Evolutionary conservation across 495 filamentous ascomycete species (phyloP).

Genomic region (Hyphodiscus hymeniophilus): DNA sequence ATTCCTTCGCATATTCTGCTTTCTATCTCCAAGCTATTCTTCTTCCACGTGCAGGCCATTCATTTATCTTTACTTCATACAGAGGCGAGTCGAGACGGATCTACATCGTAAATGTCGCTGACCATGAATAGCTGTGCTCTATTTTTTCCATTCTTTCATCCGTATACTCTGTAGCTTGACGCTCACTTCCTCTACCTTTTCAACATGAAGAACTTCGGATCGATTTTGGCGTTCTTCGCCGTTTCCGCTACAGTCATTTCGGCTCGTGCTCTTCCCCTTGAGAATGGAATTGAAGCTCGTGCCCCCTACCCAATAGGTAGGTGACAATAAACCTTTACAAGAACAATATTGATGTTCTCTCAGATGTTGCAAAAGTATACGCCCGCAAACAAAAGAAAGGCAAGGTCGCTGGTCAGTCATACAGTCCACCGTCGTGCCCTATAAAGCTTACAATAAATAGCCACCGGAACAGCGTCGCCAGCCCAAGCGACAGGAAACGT

Average conservation of each 20-base stretch:
- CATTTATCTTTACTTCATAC: slow-evolving; percentile 24
- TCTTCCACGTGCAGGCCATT: slow-evolving; percentile 16
- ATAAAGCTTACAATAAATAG: background rate
- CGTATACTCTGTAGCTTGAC: slow-evolving; percentile 20
- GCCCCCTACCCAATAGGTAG: slow-evolving; percentile 11
- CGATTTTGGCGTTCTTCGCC: slow-evolving; percentile 28
- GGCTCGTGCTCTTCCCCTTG: slow-evolving; percentile 22
- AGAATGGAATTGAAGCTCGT: slow-evolving; percentile 9
- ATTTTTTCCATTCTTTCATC: slow-evolving; percentile 25
- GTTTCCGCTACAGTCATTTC: slow-evolving; percentile 26
- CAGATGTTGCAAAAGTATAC: slow-evolving; percentile 1
- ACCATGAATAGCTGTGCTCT: slow-evolving; percentile 31
- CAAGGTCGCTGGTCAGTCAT: slow-evolving; percentile 2
- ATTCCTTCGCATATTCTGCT: slow-evolving; percentile 18
- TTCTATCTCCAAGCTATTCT: slow-evolving; percentile 17
- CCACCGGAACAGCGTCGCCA: slow-evolving; percentile 2
- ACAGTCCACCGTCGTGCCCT: background rate
- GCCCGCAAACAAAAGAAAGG: slow-evolving; percentile 14
- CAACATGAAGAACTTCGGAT: slow-evolving; percentile 35
- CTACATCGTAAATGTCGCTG: slow-evolving; percentile 6
- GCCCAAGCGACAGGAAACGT: background rate
- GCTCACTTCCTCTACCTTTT: slow-evolving; percentile 22
- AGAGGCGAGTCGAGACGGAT: slow-evolving; percentile 24
- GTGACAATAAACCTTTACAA: background rate
- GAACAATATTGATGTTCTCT: background rate